Percentiles rank a stretch among this genome's conserved stretches.
phyloP scores from a whole-genome alignment of 2,329 filamentous ascomycete genomes.

The Epichloe brachyelytri region DNA sequence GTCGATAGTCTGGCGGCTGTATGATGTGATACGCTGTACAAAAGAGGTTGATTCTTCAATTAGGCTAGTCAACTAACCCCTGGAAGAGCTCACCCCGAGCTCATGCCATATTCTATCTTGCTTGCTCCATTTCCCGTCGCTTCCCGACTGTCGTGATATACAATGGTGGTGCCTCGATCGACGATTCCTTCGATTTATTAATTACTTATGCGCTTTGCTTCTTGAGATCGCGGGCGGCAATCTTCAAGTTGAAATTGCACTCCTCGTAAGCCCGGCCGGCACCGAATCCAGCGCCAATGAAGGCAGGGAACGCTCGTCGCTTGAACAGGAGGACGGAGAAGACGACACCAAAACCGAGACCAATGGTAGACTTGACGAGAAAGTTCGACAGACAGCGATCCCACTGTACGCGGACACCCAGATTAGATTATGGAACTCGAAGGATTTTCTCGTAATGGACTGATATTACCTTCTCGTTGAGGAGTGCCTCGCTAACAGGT shows the following conservation, averaged over 20 bases:
- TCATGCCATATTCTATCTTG: slow-evolving; percentile 8
- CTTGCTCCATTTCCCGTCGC: slow-evolving; percentile 7
- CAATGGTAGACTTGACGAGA: slow-evolving; percentile 91
- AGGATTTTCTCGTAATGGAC: neutral
- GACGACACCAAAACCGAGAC: slow-evolving; percentile 92
- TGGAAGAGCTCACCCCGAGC: neutral
- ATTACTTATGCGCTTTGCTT: slow-evolving; percentile 29
- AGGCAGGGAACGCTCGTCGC: slow-evolving; percentile 95
- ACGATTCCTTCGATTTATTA: neutral
- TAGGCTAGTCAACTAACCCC: slow-evolving; percentile 1
- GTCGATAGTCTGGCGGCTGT: neutral
- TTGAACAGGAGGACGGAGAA: slow-evolving; percentile 98
- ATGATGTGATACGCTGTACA: neutral
- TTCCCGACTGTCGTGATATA: slow-evolving; percentile 15
- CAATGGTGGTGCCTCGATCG: slow-evolving; percentile 9
- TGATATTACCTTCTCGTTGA: slow-evolving; percentile 86
- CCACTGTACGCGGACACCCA: slow-evolving; percentile 50
- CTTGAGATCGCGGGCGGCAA: slow-evolving; percentile 45
- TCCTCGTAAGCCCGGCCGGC: slow-evolving; percentile 96
- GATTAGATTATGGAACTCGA: slow-evolving; percentile 10
- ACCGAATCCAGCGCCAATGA: slow-evolving; percentile 86
- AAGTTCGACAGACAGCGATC: slow-evolving; percentile 96
- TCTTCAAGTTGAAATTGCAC: slow-evolving; percentile 72
- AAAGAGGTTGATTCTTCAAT: neutral
- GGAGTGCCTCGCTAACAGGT: slow-evolving; percentile 91